A percentile compares a stretch with the other conserved stretches of the same genome.
These are phyloP conservation scores for Leptodontidium sp. DNA, from an alignment of 2,329 filamentous ascomycete genomes.

Conservation along the genomic window DNA sequence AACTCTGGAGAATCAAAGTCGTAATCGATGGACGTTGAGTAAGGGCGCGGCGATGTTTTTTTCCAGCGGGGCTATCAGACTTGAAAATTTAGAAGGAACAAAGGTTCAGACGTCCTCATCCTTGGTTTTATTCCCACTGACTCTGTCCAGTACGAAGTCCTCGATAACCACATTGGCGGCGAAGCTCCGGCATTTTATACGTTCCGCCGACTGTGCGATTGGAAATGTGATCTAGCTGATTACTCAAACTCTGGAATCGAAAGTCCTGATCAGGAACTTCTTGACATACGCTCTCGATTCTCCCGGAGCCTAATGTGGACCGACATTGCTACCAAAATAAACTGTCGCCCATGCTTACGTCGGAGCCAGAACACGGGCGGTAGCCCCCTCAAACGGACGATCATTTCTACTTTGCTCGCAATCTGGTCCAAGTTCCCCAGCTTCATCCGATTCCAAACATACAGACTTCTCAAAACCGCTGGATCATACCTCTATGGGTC, in stretches of 20 bases:
- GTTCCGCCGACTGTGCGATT: constrained; percentile 11
- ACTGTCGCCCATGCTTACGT: constrained; percentile 2
- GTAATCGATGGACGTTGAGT: constrained; percentile 27
- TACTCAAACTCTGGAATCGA: constrained; percentile 24
- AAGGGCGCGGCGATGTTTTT: constrained; percentile 17
- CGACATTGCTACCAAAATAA: constrained; percentile 24
- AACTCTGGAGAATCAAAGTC: constrained; percentile 12
- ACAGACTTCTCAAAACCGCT: constrained; percentile 21
- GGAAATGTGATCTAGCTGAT: constrained; percentile 28
- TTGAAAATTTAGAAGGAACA: constrained; percentile 22
- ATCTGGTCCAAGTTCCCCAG: constrained; percentile 27
- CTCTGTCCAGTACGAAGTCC: constrained; percentile 26
- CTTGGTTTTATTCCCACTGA: constrained; percentile 6
- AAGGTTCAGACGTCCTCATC: constrained; percentile 4
- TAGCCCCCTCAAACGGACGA: constrained; percentile 11
- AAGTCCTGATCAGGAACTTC: constrained; percentile 13
- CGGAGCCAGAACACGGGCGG: constrained; percentile 1
- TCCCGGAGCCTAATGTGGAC: constrained; percentile 25
- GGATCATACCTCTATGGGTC: constrained; percentile 24
- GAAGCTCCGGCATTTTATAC: constrained; percentile 23
- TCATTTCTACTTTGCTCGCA: constrained; percentile 18
- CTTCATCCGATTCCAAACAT: constrained; percentile 25
- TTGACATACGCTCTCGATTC: constrained; percentile 28
- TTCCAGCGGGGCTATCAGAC: constrained; percentile 24
- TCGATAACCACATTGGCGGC: constrained; percentile 25